phyloP scores from a whole-genome alignment of 768 basidiomycete genomes.

The Suillus sp. region DNA sequence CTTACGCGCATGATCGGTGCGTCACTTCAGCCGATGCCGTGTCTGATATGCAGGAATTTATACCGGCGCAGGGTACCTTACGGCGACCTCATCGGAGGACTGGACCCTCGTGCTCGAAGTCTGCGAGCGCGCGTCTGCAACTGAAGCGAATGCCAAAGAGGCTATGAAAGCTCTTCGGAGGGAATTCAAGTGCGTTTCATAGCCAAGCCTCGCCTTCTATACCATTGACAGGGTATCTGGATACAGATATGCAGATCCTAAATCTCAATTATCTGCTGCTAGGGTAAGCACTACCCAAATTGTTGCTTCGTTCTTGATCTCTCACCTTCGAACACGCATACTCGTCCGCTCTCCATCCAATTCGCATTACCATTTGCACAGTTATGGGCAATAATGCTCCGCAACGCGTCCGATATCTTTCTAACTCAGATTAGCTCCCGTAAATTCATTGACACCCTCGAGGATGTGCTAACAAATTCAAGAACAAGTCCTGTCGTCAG shows the following conservation, averaged over 20 bases:
- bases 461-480: conserved; percentile 64
- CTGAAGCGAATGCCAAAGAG: conserved; percentile 76
- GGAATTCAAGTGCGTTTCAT: conserved; percentile 73
- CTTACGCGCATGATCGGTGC: conserved; percentile 74
- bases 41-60: conserved; percentile 4
- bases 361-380: conserved; percentile 29
- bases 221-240: background rate
- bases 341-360: background rate
- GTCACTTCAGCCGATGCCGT: conserved; percentile 15
- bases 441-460: conserved; percentile 80
- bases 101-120: conserved; percentile 83
- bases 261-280: conserved; percentile 76
- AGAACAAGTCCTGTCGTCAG: conserved; percentile 78
- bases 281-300: conserved; percentile 46
- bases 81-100: conserved; percentile 79
- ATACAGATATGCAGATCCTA: conserved; percentile 69
- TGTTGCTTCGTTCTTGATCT: conserved; percentile 6
- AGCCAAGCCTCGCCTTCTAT: conserved; percentile 4
- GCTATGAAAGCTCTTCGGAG: conserved; percentile 79
- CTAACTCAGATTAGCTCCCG: conserved; percentile 67
- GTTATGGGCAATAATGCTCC: conserved; percentile 91
- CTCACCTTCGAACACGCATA: background rate
- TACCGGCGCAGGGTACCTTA: conserved; percentile 60
- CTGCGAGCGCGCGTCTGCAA: conserved; percentile 78
- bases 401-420: conserved; percentile 75